phyloP scores from a whole-genome alignment of 352 stramenopile genomes.

The Phytophthora ramorum region DNA sequence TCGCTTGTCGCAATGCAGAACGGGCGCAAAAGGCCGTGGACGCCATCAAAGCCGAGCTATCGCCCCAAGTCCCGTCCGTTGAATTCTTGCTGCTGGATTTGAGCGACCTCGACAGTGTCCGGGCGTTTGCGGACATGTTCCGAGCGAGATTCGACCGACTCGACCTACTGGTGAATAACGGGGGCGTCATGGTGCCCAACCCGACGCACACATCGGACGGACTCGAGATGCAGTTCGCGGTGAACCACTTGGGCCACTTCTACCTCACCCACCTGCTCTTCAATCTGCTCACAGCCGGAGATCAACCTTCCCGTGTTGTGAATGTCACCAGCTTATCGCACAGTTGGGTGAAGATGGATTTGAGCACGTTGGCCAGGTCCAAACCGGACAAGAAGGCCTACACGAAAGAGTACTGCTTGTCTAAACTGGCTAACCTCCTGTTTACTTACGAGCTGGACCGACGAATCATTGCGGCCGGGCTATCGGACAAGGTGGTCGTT shows the following conservation, averaged over 20 bases:
- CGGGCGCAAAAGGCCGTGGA: conserved; percentile 36
- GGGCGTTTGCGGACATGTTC: conserved; percentile 45
- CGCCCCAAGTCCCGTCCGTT: conserved; percentile 5
- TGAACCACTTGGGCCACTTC: conserved; percentile 74
- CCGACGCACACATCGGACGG: conserved; percentile 45
- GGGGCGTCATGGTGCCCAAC: conserved; percentile 47
- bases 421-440: conserved; percentile 54
- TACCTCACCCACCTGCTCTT: conserved; percentile 62
- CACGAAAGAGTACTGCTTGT: conserved; percentile 56
- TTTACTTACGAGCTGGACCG: conserved; percentile 58
- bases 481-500: conserved; percentile 34
- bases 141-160: conserved; percentile 45
- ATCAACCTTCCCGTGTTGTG: conserved; percentile 38
- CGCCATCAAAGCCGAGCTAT: conserved; percentile 35
- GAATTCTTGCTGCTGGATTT: conserved; percentile 61
- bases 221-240: conserved; percentile 64
- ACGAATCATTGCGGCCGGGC: conserved; percentile 30
- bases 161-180: conserved; percentile 71
- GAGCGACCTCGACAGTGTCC: conserved; percentile 44
- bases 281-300: conserved; percentile 41
- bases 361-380: conserved; percentile 38
- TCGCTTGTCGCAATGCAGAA: conserved; percentile 75
- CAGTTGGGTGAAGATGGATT: conserved; percentile 34
- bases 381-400: conserved; percentile 39
- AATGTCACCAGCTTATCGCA: conserved; percentile 49